These are phyloP conservation scores for Alectoria sarmentosa DNA, from an alignment of 495 filamentous ascomycete species.

Conservation along the genomic window DNA sequence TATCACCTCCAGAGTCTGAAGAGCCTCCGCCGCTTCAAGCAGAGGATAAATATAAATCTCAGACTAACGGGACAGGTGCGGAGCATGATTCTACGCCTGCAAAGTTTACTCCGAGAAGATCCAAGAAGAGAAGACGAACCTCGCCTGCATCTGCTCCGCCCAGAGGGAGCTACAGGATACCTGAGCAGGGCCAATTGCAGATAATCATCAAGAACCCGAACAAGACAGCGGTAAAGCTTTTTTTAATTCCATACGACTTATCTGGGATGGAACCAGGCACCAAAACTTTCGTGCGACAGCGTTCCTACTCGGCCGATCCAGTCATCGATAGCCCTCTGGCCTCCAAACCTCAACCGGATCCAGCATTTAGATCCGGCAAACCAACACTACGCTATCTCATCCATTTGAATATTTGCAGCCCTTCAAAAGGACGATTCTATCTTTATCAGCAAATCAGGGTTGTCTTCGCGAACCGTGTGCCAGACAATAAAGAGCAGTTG, in stretches of 20 bases:
- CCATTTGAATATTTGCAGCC: constrained; percentile 89
- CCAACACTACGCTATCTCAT: constrained; percentile 85
- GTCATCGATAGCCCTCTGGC: constrained; percentile 59
- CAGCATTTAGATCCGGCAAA: constrained; percentile 49
- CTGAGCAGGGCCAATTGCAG: constrained; percentile 90
- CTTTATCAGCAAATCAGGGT: constrained; percentile 88
- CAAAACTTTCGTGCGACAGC: constrained; percentile 94
- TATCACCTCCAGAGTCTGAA: constrained; percentile 27
- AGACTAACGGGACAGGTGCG: background rate
- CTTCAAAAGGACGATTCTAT: constrained; percentile 76
- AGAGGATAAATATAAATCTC: constrained; percentile 9
- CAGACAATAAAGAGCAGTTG: constrained; percentile 91
- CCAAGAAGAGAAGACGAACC: constrained; percentile 49
- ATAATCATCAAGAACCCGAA: constrained; percentile 96
- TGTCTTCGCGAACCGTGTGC: constrained; percentile 96
- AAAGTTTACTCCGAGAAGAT: constrained; percentile 32
- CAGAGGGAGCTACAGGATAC: constrained; percentile 88
- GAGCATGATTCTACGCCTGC: constrained; percentile 16
- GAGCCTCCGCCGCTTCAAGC: background rate
- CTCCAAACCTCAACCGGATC: constrained; percentile 38
- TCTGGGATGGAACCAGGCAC: constrained; percentile 91
- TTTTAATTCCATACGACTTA: constrained; percentile 91
- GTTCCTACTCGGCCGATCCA: constrained; percentile 85
- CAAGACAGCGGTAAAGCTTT: constrained; percentile 93
- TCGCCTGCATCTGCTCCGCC: constrained; percentile 67